Percentiles rank a stretch among this genome's conserved stretches.
Conservation (phyloP, 108 stramenopile genomes). For the Hondaea fermentalgiana region DNA sequence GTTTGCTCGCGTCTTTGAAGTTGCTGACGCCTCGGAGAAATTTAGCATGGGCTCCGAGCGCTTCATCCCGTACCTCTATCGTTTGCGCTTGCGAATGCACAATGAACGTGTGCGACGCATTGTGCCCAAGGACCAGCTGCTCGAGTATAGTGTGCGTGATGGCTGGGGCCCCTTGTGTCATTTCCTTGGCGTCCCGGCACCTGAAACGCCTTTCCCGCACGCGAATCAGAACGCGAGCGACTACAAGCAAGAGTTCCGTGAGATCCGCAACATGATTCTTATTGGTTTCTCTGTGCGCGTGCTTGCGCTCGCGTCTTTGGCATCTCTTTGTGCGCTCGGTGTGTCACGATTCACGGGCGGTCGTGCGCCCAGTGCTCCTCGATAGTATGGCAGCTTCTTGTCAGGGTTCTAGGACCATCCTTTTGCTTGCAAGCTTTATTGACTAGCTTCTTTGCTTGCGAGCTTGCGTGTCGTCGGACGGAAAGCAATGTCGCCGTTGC, state of each 20-base stretch:
- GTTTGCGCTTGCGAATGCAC: not conserved
- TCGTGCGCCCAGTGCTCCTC: too few species aligned
- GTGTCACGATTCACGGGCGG: too few species aligned
- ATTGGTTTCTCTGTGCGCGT: not conserved
- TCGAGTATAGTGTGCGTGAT: not conserved
- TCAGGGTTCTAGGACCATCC: too few species aligned
- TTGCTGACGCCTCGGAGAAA: not conserved
- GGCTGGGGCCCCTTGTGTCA: conserved; percentile 3
- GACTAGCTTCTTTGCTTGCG: too few species aligned
- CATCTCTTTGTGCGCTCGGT: too few species aligned
- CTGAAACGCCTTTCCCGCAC: not conserved
- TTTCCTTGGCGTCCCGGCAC: not conserved
- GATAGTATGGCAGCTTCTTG: too few species aligned
- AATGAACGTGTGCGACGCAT: not conserved
- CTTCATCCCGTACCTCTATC: not conserved
- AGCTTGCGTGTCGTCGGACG: too few species aligned
- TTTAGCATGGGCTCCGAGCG: not conserved
- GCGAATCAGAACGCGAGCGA: not conserved
- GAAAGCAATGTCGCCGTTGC: too few species aligned
- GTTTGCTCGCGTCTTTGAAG: not conserved
- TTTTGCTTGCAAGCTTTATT: too few species aligned
- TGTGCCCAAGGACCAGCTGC: not conserved
- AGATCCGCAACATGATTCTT: not conserved
- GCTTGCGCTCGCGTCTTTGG: not conserved
- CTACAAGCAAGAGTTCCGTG: not conserved